A percentile compares a stretch with the other conserved stretches of the same genome.
Evolutionary conservation across 163 green algal genomes (phyloP).

Genomic region (Scenedesmus sp.): DNA sequence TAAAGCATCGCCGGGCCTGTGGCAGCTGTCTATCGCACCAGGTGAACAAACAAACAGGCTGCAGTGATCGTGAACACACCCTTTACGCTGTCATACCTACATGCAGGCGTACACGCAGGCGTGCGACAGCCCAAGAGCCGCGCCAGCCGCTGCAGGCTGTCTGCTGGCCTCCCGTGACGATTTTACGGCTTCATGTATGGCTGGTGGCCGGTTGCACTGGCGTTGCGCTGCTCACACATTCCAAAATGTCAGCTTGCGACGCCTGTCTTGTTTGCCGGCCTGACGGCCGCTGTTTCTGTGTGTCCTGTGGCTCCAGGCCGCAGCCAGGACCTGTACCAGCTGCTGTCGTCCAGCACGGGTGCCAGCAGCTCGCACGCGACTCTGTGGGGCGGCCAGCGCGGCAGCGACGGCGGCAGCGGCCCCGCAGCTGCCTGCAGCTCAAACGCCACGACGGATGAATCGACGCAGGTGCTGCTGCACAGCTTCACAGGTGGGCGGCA

Average conservation of each 20-base stretch:
- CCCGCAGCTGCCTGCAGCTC: not conserved
- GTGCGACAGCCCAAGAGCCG: too few relatives aligned
- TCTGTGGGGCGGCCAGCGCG: not conserved
- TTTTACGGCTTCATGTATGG: too few relatives aligned
- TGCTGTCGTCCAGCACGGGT: constrained; percentile 63
- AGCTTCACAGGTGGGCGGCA: constrained; percentile 60
- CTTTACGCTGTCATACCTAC: too few relatives aligned
- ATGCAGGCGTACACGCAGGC: too few relatives aligned
- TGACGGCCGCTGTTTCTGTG: not conserved
- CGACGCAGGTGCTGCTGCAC: constrained; percentile 61
- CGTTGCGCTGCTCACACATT: too few relatives aligned
- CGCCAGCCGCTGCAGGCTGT: too few relatives aligned
- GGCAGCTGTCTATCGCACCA: constrained; percentile 76
- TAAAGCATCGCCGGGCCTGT: constrained; percentile 87
- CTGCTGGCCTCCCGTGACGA: too few relatives aligned
- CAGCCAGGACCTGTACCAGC: constrained; percentile 81
- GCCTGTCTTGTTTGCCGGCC: too few relatives aligned
- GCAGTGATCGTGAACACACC: too few relatives aligned
- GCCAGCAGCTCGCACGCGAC: constrained; percentile 10
- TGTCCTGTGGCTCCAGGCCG: constrained; percentile 56
- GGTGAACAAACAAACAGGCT: constrained; percentile 34
- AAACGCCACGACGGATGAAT: not conserved
- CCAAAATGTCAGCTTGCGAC: too few relatives aligned
- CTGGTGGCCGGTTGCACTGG: too few relatives aligned
- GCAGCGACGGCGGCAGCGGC: constrained; percentile 23